Evolutionary conservation across 305 asterid species (phyloP).

Genomic region (Fraxinus albicans): DNA sequence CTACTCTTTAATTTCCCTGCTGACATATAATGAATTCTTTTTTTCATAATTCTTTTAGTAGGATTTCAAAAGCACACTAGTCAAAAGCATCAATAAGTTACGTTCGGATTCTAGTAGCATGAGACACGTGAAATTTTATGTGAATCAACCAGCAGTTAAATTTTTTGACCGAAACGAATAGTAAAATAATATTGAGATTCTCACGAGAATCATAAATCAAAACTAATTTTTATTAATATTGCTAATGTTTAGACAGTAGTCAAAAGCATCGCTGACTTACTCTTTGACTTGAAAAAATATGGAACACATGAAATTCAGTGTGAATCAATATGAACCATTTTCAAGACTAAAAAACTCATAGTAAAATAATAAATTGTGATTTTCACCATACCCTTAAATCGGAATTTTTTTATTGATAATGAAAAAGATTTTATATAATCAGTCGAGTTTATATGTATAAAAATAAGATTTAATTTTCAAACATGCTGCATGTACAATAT

Average conservation of each 20-base stretch:
- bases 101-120: no score
- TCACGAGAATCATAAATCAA: background rate
- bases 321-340: background rate
- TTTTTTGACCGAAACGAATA: no score
- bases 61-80: background rate
- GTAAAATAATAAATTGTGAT: no score
- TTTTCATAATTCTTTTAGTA: background rate
- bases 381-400: no score
- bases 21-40: background rate
- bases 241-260: background rate
- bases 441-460: background rate
- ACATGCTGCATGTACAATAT: no score
- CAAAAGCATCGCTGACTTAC: background rate
- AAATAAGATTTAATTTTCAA: no score
- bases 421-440: no score
- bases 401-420: no score
- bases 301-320: background rate
- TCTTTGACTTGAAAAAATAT: background rate
- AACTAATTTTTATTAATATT: background rate
- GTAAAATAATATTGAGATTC: background rate
- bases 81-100: background rate
- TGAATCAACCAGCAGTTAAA: background rate
- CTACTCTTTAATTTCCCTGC: slow-evolving; percentile 22
- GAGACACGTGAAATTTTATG: background rate
- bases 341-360: background rate